A percentile compares a stretch with the other conserved stretches of the same genome.
Conservation (phyloP, 805 yeast genomes). For the Metschnikowia kunwiensis region DNA sequence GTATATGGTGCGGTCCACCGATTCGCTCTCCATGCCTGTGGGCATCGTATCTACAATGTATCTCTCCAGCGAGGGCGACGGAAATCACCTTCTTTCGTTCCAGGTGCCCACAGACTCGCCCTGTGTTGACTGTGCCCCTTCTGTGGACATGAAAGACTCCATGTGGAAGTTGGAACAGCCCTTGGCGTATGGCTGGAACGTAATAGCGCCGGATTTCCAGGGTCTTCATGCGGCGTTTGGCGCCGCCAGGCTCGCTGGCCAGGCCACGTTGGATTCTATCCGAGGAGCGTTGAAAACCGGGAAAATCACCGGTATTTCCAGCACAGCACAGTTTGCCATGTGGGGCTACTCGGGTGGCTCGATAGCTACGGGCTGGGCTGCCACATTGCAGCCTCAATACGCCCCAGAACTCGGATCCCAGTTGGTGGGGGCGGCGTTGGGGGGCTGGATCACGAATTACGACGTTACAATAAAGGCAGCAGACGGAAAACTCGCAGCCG, state of each 20-base stretch:
- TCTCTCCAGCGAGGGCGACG: slow-evolving; percentile 22
- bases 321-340: slow-evolving; percentile 21
- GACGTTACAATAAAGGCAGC: slow-evolving; percentile 24
- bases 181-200: slow-evolving; percentile 31
- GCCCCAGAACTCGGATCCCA: slow-evolving; percentile 29
- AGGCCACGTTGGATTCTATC: slow-evolving; percentile 30
- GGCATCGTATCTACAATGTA: slow-evolving; percentile 24
- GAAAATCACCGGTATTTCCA: slow-evolving; percentile 19
- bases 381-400: slow-evolving; percentile 33
- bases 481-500: slow-evolving; percentile 30
- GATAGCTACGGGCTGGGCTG: slow-evolving; percentile 40
- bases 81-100: slow-evolving; percentile 19
- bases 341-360: slow-evolving; percentile 43
- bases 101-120: slow-evolving; percentile 24
- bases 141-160: slow-evolving; percentile 19
- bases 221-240: slow-evolving; percentile 32
- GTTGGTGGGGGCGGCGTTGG: slow-evolving; percentile 33
- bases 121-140: slow-evolving; percentile 21
- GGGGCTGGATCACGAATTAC: slow-evolving; percentile 38
- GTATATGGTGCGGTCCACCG: slow-evolving; percentile 23
- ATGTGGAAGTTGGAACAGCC: slow-evolving; percentile 14
- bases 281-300: slow-evolving; percentile 25
- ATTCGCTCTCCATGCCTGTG: slow-evolving; percentile 20
- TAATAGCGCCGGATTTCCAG: slow-evolving; percentile 35
- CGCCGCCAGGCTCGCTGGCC: slow-evolving; percentile 33